Evolutionary conservation across 352 stramenopile genomes (phyloP).

Genomic region (Pythium myriotylum): DNA sequence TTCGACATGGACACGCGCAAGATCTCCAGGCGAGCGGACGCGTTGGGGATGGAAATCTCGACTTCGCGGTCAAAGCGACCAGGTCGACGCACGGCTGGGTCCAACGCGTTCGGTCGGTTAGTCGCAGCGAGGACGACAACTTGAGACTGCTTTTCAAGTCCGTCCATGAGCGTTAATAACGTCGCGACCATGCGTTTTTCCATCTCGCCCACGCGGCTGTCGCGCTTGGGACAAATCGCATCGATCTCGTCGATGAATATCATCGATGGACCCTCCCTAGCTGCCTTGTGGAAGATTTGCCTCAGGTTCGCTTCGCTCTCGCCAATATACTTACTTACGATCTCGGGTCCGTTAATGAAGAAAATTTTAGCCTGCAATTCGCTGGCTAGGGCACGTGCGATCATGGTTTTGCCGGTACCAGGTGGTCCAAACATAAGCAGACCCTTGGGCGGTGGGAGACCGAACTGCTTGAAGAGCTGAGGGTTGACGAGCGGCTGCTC

Average conservation of each 20-base stretch:
- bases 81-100: conserved; percentile 92
- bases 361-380: conserved; percentile 95
- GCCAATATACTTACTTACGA: conserved; percentile 95
- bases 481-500: conserved; percentile 95
- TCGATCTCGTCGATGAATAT: conserved; percentile 99
- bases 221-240: conserved; percentile 95
- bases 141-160: conserved; percentile 57
- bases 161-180: conserved; percentile 91
- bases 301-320: conserved; percentile 89
- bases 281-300: conserved; percentile 61
- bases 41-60: conserved; percentile 95
- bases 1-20: conserved; percentile 89
- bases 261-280: conserved; percentile 85
- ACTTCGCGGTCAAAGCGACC: conserved; percentile 97
- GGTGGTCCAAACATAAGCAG: conserved; percentile 96
- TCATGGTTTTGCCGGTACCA: conserved; percentile 96
- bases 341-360: conserved; percentile 95
- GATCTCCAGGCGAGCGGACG: conserved; percentile 92
- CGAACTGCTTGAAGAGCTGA: conserved; percentile 93
- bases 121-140: conserved; percentile 82
- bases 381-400: conserved; percentile 91
- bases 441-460: conserved; percentile 94
- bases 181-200: conserved; percentile 87
- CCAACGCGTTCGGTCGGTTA: conserved; percentile 89
- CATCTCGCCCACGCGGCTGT: conserved; percentile 79